A percentile compares a stretch with the other conserved stretches of the same genome.
phyloP scores from a whole-genome alignment of 306 rosid genomes.

The Potentilla sterilis region DNA sequence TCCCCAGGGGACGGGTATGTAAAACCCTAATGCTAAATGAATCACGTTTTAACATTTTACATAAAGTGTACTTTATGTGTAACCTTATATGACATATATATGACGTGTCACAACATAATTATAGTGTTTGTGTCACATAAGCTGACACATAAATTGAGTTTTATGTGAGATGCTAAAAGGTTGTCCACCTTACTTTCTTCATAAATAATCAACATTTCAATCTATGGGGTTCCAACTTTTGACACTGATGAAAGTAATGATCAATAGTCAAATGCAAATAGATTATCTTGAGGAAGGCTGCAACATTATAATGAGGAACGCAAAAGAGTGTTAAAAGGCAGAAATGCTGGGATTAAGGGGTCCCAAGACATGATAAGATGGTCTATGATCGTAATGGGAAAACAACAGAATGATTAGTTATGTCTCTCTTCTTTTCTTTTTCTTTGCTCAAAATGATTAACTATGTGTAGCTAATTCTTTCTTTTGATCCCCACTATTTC shows the following conservation, averaged over 20 bases:
- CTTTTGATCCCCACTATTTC: too few relatives aligned
- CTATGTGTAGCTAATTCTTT: not conserved
- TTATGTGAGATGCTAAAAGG: too few relatives aligned
- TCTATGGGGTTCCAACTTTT: constrained; percentile 24
- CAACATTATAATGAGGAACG: constrained; percentile 5
- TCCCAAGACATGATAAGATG: constrained; percentile 13
- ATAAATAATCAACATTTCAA: not conserved
- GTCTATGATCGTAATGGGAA: constrained; percentile 11
- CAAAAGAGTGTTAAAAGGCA: constrained; percentile 21
- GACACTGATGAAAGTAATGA: not conserved
- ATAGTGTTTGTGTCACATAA: too few relatives aligned
- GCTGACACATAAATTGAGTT: too few relatives aligned
- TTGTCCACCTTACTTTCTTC: too few relatives aligned
- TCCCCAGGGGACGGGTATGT: constrained; percentile 9
- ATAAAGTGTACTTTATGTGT: too few relatives aligned
- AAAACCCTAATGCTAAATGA: not conserved
- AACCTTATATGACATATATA: too few relatives aligned
- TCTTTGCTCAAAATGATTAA: not conserved
- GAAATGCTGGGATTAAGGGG: constrained; percentile 28
- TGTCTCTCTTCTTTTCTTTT: not conserved
- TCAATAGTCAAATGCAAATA: not conserved
- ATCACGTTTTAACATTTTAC: too few relatives aligned
- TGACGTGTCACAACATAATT: too few relatives aligned
- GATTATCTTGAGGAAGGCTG: not conserved
- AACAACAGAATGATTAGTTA: constrained; percentile 9